Percentiles rank a stretch among this genome's conserved stretches.
Conservation (phyloP, 805 yeast species). For the Ogataea thermomethanolica region DNA sequence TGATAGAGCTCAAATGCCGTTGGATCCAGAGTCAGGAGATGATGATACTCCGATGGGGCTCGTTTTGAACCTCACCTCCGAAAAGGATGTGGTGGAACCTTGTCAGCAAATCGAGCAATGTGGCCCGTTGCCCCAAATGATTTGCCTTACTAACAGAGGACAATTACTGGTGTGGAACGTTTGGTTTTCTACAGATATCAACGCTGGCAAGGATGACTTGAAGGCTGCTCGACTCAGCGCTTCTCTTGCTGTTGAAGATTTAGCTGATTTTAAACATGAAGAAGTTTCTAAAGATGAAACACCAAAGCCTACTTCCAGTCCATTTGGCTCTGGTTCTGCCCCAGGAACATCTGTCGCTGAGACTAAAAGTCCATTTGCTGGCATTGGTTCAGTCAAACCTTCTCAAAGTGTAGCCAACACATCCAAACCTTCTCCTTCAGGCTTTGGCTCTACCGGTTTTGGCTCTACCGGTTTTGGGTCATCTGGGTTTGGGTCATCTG, state of each 20-base stretch:
- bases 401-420: background rate
- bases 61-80: slow-evolving; percentile 53
- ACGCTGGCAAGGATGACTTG: slow-evolving; percentile 29
- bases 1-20: slow-evolving; percentile 69
- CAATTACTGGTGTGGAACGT: slow-evolving; percentile 60
- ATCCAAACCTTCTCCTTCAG: slow-evolving; percentile 13
- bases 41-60: slow-evolving; percentile 74
- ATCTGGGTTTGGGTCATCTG: background rate
- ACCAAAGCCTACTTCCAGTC: slow-evolving; percentile 5
- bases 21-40: slow-evolving; percentile 58
- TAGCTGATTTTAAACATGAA: background rate
- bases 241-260: background rate
- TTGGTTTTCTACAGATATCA: slow-evolving; percentile 52
- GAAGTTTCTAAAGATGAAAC: background rate
- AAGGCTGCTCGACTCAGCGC: slow-evolving; percentile 1
- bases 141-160: slow-evolving; percentile 63
- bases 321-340: slow-evolving; percentile 1
- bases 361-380: no score
- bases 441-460: slow-evolving; percentile 5
- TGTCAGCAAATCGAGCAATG: slow-evolving; percentile 55
- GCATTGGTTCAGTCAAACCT: no score
- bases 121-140: slow-evolving; percentile 61
- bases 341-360: no score
- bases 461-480: background rate
- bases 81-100: slow-evolving; percentile 46